Percentiles rank a stretch among this genome's conserved stretches.
Conservation (phyloP, 257 asterid genomes). For the Rehmannia glutinosa region DNA sequence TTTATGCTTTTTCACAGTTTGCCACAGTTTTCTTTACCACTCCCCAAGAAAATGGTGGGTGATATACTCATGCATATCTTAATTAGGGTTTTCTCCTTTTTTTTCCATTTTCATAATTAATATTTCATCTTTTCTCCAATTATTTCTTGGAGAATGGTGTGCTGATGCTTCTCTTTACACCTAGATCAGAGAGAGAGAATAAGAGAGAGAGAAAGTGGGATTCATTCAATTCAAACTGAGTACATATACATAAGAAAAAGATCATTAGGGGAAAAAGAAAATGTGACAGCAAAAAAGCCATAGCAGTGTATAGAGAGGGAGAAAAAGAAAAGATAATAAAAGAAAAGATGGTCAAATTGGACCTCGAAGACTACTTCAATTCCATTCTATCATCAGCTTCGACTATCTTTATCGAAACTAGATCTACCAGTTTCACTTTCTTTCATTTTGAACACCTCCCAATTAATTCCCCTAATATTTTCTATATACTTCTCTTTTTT, state of each 20-base stretch:
- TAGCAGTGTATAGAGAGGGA: slow-evolving; percentile 33
- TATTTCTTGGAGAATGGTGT: slow-evolving; percentile 39
- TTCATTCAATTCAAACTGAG: slow-evolving; percentile 30
- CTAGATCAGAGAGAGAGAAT: slow-evolving; percentile 9
- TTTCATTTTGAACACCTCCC: slow-evolving; percentile 32
- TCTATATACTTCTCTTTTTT: too few species aligned
- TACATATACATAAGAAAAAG: slow-evolving; percentile 13
- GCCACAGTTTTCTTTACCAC: slow-evolving; percentile 74
- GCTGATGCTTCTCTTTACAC: slow-evolving; percentile 36
- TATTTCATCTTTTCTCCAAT: neutral
- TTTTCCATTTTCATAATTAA: slow-evolving; percentile 20
- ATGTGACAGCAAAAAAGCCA: slow-evolving; percentile 88
- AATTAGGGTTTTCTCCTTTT: slow-evolving; percentile 17
- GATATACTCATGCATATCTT: slow-evolving; percentile 27
- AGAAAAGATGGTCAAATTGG: slow-evolving; percentile 92
- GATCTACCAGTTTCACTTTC: slow-evolving; percentile 49
- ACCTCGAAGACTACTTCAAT: slow-evolving; percentile 83
- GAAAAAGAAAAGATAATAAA: slow-evolving; percentile 51
- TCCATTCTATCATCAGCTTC: slow-evolving; percentile 60
- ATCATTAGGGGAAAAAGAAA: slow-evolving; percentile 30
- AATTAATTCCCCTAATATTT: too few species aligned
- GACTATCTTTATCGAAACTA: slow-evolving; percentile 87
- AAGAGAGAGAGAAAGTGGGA: too few species aligned
- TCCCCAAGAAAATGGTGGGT: slow-evolving; percentile 92
- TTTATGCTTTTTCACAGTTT: slow-evolving; percentile 72